These are phyloP conservation scores for Lecanosticta acicola DNA, from an alignment of 2,329 filamentous ascomycete species.

Conservation along the genomic window DNA sequence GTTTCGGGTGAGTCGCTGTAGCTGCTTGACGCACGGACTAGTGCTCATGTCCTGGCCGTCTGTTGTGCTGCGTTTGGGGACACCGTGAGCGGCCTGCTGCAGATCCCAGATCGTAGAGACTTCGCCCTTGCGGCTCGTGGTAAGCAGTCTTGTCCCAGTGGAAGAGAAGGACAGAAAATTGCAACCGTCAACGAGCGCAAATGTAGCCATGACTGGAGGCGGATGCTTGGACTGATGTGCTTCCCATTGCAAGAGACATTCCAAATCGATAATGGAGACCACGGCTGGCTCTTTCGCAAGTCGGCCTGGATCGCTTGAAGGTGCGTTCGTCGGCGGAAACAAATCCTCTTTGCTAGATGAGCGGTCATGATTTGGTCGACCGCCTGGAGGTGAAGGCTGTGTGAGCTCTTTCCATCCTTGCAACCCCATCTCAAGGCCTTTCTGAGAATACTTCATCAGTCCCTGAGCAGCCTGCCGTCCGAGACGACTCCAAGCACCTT, in stretches of 20 bases:
- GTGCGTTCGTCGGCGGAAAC: slow-evolving; percentile 72
- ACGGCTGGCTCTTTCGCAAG: slow-evolving; percentile 61
- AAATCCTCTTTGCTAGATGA: slow-evolving; percentile 15
- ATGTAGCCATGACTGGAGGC: slow-evolving; percentile 62
- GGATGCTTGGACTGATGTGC: slow-evolving; percentile 47
- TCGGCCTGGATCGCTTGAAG: slow-evolving; percentile 49
- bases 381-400: slow-evolving; percentile 47
- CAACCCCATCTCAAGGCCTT: slow-evolving; percentile 61
- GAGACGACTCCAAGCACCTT: slow-evolving; percentile 37
- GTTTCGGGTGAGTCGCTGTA: slow-evolving; percentile 84
- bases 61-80: slow-evolving; percentile 6
- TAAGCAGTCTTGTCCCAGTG: slow-evolving; percentile 67
- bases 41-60: slow-evolving; percentile 18
- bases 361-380: slow-evolving; percentile 14
- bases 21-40: slow-evolving; percentile 62
- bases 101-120: slow-evolving; percentile 78
- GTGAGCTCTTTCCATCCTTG: slow-evolving; percentile 78
- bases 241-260: slow-evolving; percentile 48
- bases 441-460: slow-evolving; percentile 61
- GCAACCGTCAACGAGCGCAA: slow-evolving; percentile 66
- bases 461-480: slow-evolving; percentile 70
- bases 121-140: slow-evolving; percentile 77
- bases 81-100: slow-evolving; percentile 50
- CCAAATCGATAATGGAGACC: slow-evolving; percentile 68
- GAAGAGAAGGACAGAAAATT: slow-evolving; percentile 77